A percentile compares a stretch with the other conserved stretches of the same genome.
These are phyloP conservation scores for Fusarium sp. DNA, from an alignment of 2,329 filamentous ascomycete genomes.

Conservation along the genomic window DNA sequence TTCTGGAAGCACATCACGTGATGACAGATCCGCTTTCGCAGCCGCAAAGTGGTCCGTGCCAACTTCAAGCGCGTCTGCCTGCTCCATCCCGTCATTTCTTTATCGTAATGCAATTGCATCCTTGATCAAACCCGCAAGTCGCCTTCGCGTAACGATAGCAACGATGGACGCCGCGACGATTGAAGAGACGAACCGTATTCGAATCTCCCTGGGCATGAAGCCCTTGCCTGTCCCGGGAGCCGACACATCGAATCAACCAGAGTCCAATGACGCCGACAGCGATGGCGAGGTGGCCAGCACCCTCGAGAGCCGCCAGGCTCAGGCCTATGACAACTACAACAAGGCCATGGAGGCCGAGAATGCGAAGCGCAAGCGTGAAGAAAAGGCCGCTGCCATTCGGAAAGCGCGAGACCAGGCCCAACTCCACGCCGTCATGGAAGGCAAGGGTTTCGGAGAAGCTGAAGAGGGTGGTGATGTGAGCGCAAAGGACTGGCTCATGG, in stretches of 20 bases:
- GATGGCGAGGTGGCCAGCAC: constrained; percentile 81
- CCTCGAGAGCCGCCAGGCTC: constrained; percentile 82
- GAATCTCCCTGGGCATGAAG: constrained; percentile 88
- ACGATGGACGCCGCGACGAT: constrained; percentile 79
- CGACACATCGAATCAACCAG: constrained; percentile 49
- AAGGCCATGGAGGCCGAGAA: constrained; percentile 76
- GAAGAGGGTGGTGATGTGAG: constrained; percentile 76
- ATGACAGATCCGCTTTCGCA: constrained; percentile 7
- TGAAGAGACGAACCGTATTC: constrained; percentile 94
- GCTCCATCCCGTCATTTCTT: constrained; percentile 2
- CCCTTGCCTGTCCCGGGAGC: constrained; percentile 86
- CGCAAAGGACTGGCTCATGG: constrained; percentile 87
- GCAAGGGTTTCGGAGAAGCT: constrained; percentile 84
- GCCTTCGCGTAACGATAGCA: constrained; percentile 16
- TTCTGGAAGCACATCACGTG: constrained; percentile 27
- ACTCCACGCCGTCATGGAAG: constrained; percentile 80
- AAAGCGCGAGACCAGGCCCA: constrained; percentile 88
- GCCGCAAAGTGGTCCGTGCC: constrained; percentile 36
- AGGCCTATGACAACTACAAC: constrained; percentile 78
- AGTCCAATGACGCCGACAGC: constrained; percentile 68
- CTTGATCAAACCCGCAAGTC: not conserved
- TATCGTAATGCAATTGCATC: not conserved
- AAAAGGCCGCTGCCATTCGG: constrained; percentile 84
- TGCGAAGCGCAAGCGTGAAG: constrained; percentile 82
- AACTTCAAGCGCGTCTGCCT: constrained; percentile 15